Evolutionary conservation across 495 filamentous ascomycete species (phyloP), one percentile per base, ranked within the genome.

Genomic region (Neohortaea acidophila): DNA sequence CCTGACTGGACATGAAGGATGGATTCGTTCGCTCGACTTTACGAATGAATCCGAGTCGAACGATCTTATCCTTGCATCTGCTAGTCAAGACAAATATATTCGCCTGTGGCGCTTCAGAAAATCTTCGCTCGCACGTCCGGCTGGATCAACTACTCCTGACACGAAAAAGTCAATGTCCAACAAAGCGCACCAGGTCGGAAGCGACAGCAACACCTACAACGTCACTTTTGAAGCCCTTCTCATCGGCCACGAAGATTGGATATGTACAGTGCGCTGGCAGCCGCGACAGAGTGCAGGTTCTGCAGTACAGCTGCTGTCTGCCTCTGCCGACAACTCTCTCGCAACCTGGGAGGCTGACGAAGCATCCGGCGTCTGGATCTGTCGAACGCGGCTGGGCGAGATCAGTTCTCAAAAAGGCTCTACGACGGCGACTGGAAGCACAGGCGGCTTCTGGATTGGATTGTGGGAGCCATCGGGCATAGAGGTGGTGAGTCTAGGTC

Each of bases 181-280:
- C 56, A 96, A 93, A 59, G 77, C 80, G 2, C 83, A 94, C 55
- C 66, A 64, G 24, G 68, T 83, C 20, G 64, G 75, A 45, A 66
- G 75, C 21, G 57, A 57, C 14, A 63, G 63, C 0, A 61, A 58
- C 1, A 72, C 63, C 24, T 92, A 78, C 58, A 83, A 77, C 21
- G 64, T 92, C 32, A 94, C 85, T 0, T 96, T 96, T 44, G 91
- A 96, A 59, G 91, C 91, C 5, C 66, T 99, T 10, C 70, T 99
- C 7, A 73, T 96, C 18, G 89, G 91, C 14, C 91, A 96, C 51
- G 89, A 99, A 49, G 89, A 99, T 51, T 99, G 89, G 89, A 82
- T 99, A 18, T 94, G 91, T 53, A 85, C 80, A 36, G 71, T 80
- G 0, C 63, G 64, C 25, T 99, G 89, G 89, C 66, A 68, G 21